Percentiles rank a stretch among this genome's conserved stretches.
phyloP scores from a whole-genome alignment of 2,329 filamentous ascomycete genomes.

The Cercospora citrullina region DNA sequence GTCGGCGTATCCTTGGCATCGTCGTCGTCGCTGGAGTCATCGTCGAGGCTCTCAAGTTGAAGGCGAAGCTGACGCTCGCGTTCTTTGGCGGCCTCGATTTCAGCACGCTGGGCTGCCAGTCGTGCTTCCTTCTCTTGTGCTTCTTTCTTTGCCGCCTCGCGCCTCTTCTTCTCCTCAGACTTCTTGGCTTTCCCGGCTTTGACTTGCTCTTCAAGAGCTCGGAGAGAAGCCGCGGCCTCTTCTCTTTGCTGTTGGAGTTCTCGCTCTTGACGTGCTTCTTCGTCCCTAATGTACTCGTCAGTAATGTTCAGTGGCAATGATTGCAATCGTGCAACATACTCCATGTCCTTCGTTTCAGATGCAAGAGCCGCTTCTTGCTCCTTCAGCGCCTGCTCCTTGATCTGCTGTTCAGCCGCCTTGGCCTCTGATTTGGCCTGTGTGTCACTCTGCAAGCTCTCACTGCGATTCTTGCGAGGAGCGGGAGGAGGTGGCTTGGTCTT shows the following conservation, averaged over 20 bases:
- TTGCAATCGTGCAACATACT: slow-evolving; percentile 63
- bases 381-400: slow-evolving; percentile 56
- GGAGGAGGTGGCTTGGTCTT: slow-evolving; percentile 57
- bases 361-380: slow-evolving; percentile 76
- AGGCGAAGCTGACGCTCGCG: slow-evolving; percentile 85
- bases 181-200: slow-evolving; percentile 92
- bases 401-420: slow-evolving; percentile 60
- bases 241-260: slow-evolving; percentile 78
- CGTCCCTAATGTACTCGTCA: slow-evolving; percentile 58
- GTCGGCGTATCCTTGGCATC: slow-evolving; percentile 69
- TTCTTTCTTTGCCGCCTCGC: slow-evolving; percentile 83
- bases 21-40: slow-evolving; percentile 67
- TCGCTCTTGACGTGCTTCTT: slow-evolving; percentile 72
- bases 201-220: slow-evolving; percentile 90
- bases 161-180: slow-evolving; percentile 89
- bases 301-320: slow-evolving; percentile 19
- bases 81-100: slow-evolving; percentile 88
- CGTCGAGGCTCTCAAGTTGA: slow-evolving; percentile 77
- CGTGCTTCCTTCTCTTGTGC: slow-evolving; percentile 85
- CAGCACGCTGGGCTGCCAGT: slow-evolving; percentile 79
- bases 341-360: slow-evolving; percentile 70
- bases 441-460: slow-evolving; percentile 59
- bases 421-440: slow-evolving; percentile 56
- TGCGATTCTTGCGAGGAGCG: slow-evolving; percentile 69
- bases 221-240: slow-evolving; percentile 77